Conservation (phyloP, 192 early-diverging fungal species). For the Umbelopsis sp. region DNA sequence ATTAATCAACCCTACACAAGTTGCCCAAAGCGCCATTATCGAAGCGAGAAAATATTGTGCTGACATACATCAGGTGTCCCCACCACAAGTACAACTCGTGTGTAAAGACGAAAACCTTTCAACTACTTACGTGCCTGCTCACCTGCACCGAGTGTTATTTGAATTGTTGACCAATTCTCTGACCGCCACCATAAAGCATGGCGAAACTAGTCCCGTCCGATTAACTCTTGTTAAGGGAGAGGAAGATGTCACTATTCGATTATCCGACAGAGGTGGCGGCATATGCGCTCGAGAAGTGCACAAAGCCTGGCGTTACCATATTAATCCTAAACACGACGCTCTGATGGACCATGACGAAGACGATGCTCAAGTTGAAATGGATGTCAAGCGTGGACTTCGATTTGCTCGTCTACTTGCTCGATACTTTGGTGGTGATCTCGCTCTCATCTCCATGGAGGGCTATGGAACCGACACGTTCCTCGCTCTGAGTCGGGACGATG, state of each 20-base stretch:
- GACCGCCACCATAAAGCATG: slow-evolving; percentile 13
- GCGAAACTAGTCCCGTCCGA: slow-evolving; percentile 41
- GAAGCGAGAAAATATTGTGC: slow-evolving; percentile 27
- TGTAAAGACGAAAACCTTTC: slow-evolving; percentile 18
- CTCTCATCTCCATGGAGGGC: slow-evolving; percentile 68
- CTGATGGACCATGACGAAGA: slow-evolving; percentile 22
- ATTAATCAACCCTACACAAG: slow-evolving; percentile 19
- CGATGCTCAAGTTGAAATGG: slow-evolving; percentile 12
- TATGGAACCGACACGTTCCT: slow-evolving; percentile 66
- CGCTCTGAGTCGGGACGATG: slow-evolving; percentile 40
- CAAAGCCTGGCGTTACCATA: slow-evolving; percentile 59
- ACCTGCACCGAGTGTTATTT: slow-evolving; percentile 33
- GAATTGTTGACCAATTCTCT: slow-evolving; percentile 21
- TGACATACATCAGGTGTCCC: slow-evolving; percentile 5
- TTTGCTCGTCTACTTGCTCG: slow-evolving; percentile 59
- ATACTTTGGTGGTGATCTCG: slow-evolving; percentile 69
- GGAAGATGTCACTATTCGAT: slow-evolving; percentile 66
- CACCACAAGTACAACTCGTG: slow-evolving; percentile 23
- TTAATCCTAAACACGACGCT: slow-evolving; percentile 29
- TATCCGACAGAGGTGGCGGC: slow-evolving; percentile 68
- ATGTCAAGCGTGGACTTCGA: slow-evolving; percentile 45
- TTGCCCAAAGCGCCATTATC: slow-evolving; percentile 25
- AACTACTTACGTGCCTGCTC: slow-evolving; percentile 22
- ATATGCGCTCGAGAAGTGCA: slow-evolving; percentile 58
- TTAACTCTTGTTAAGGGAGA: slow-evolving; percentile 59